Conservation (phyloP, 495 filamentous ascomycete species). For the Annulohypoxylon bovei region DNA sequence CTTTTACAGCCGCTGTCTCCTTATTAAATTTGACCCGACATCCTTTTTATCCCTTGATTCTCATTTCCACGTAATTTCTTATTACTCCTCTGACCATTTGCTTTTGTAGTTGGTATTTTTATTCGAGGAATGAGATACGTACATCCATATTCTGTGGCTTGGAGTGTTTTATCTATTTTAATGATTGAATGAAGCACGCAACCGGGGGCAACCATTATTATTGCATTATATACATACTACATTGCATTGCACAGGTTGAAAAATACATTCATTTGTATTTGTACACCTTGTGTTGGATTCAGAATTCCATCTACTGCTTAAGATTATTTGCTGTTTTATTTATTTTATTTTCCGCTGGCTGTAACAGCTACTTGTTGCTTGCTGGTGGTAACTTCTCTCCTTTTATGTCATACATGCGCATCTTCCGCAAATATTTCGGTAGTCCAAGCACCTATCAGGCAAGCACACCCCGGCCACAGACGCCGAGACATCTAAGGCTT, state of each 20-base stretch:
- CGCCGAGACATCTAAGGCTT: slow-evolving; percentile 37
- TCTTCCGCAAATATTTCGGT: slow-evolving; percentile 20
- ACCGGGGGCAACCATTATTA: background rate
- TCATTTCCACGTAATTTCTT: slow-evolving; percentile 19
- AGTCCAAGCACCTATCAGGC: slow-evolving; percentile 28
- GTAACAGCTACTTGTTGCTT: background rate
- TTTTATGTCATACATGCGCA: slow-evolving; percentile 29
- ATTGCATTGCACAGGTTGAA: background rate
- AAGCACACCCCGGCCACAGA: slow-evolving; percentile 23
- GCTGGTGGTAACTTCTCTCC: background rate
- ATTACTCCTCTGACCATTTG: slow-evolving; percentile 6
- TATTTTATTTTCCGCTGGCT: background rate
- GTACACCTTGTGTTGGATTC: background rate
- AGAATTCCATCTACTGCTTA: background rate
- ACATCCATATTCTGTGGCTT: slow-evolving; percentile 28
- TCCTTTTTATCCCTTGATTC: background rate
- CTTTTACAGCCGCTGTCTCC: slow-evolving; percentile 34
- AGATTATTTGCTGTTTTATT: background rate
- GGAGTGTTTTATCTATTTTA: slow-evolving; percentile 39
- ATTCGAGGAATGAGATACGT: slow-evolving; percentile 18
- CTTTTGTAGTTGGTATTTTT: slow-evolving; percentile 11
- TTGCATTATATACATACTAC: background rate
- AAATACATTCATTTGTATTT: background rate
- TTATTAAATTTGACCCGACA: slow-evolving; percentile 23
- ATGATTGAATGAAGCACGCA: slow-evolving; percentile 25